Evolutionary conservation across 345 rosid genomes (phyloP).

Genomic region (Brassica juncea): DNA sequence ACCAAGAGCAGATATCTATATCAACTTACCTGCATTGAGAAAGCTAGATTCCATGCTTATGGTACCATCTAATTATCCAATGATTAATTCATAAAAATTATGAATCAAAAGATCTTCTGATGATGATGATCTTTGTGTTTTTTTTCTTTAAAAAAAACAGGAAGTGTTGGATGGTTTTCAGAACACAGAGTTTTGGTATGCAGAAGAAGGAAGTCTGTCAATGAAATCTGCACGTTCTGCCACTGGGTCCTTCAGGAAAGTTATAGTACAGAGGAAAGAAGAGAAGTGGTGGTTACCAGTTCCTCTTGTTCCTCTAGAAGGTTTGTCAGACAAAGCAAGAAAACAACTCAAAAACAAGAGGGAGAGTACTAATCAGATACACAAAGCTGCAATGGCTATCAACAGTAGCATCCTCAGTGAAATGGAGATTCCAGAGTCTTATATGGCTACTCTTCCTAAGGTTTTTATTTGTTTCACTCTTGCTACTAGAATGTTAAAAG

Average conservation of each 20-base stretch:
- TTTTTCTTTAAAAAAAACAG: slow-evolving; percentile 46
- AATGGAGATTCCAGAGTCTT: slow-evolving; percentile 85
- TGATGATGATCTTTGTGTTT: not conserved
- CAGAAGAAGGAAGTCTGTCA: slow-evolving; percentile 72
- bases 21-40: slow-evolving; percentile 83
- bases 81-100: slow-evolving; percentile 24
- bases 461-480: slow-evolving; percentile 24
- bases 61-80: slow-evolving; percentile 33
- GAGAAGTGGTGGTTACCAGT: slow-evolving; percentile 98
- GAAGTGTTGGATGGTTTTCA: slow-evolving; percentile 78
- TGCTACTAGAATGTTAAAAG: not conserved
- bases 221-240: slow-evolving; percentile 56
- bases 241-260: slow-evolving; percentile 65
- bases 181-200: slow-evolving; percentile 87
- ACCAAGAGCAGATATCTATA: slow-evolving; percentile 70
- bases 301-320: slow-evolving; percentile 68
- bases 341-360: slow-evolving; percentile 63
- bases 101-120: not conserved
- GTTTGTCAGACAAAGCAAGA: slow-evolving; percentile 76
- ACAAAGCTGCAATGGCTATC: slow-evolving; percentile 94
- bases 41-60: slow-evolving; percentile 90
- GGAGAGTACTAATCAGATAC: slow-evolving; percentile 74
- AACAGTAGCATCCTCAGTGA: slow-evolving; percentile 70
- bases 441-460: slow-evolving; percentile 80
- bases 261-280: slow-evolving; percentile 64